Evolutionary conservation across 805 yeast genomes (phyloP).

Genomic region (Candida qinlingensis): DNA sequence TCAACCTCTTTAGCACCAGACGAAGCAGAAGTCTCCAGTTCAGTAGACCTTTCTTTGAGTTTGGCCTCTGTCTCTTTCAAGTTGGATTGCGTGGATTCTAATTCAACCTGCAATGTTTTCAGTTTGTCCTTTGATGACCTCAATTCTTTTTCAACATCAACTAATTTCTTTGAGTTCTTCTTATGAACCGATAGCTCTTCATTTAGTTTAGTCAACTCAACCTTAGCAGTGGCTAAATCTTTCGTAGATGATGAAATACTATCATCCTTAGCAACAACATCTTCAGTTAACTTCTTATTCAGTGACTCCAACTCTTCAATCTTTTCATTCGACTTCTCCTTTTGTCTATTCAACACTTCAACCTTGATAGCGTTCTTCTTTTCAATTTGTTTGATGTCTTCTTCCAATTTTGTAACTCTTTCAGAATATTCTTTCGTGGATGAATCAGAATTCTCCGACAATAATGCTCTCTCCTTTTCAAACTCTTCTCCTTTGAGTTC

Average conservation of each 20-base stretch:
- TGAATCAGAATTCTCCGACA: conserved; percentile 45
- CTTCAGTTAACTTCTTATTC: conserved; percentile 4
- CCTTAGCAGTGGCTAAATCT: background rate
- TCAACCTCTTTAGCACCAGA: background rate
- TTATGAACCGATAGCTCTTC: background rate
- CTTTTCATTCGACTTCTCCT: conserved; percentile 10
- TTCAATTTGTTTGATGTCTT: conserved; percentile 16
- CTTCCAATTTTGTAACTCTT: conserved; percentile 40
- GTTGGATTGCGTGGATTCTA: background rate
- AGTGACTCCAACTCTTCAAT: conserved; percentile 12
- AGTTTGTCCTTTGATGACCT: conserved; percentile 3
- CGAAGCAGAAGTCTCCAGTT: background rate
- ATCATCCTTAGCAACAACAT: background rate
- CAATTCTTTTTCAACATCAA: conserved; percentile 2
- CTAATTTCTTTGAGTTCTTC: background rate
- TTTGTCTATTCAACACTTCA: conserved; percentile 10
- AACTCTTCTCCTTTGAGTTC: conserved; percentile 37
- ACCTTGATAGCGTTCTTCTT: conserved; percentile 6
- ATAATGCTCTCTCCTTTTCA: conserved; percentile 44
- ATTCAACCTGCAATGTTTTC: background rate
- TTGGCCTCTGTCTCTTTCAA: background rate
- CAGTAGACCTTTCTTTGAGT: background rate
- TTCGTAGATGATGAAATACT: background rate
- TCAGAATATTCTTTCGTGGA: conserved; percentile 44
- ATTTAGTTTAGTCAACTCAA: background rate